A percentile compares a stretch with the other conserved stretches of the same genome.
phyloP scores from a whole-genome alignment of 1,139 yeast species.

The Pichia sp. region DNA sequence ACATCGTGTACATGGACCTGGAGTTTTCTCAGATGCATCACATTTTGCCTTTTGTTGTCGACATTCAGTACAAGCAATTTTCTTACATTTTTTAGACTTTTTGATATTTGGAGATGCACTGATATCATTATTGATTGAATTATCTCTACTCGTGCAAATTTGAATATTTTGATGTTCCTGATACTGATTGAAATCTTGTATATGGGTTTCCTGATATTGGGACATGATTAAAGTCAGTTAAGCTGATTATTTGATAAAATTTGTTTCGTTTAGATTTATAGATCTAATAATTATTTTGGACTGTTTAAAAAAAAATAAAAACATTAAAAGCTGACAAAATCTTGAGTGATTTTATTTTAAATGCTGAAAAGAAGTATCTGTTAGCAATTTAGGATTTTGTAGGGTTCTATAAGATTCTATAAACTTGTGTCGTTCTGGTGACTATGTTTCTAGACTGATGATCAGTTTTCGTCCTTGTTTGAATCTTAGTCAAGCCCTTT shows the following conservation, averaged over 20 bases:
- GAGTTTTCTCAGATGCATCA: slow-evolving; percentile 73
- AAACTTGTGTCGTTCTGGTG: not conserved
- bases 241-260: not conserved
- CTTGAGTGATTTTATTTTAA: not conserved
- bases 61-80: slow-evolving; percentile 92
- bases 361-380: not conserved
- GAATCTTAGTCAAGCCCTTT: not conserved
- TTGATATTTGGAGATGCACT: not conserved
- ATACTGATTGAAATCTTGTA: not conserved
- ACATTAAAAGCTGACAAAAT: not conserved
- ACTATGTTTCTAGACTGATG: not conserved
- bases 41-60: slow-evolving; percentile 91
- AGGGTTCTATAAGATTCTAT: not conserved
- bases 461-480: not conserved
- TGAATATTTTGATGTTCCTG: not conserved
- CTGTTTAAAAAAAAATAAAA: not conserved
- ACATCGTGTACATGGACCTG: slow-evolving; percentile 82
- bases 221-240: not conserved
- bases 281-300: not conserved
- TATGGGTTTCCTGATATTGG: not conserved
- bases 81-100: slow-evolving; percentile 31
- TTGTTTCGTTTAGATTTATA: not conserved
- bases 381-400: not conserved
- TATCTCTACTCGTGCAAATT: not conserved
- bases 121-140: not conserved